Evolutionary conservation across 2,329 filamentous ascomycete species (phyloP), one percentile per base, ranked within the genome.

Genomic region (Ascochyta clinopodiicola): DNA sequence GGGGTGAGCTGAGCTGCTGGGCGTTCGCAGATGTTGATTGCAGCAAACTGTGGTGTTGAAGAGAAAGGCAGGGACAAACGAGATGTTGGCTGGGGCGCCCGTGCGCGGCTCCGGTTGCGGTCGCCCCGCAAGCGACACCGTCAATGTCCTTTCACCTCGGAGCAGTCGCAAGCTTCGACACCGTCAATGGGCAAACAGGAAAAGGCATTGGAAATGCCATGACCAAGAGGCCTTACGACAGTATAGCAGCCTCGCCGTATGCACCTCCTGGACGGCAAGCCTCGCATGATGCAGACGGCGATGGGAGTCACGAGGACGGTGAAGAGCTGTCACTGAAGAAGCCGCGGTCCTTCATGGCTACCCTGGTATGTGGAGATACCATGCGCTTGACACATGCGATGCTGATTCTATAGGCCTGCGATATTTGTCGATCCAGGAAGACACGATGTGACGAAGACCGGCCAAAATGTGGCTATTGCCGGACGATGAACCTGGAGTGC

Each of bases 361-460:
- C 72, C 2, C 57, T 75, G 53, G 71, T 72, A 56, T 17, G 49
- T 35, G 5, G 13, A n/a, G 25, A 35, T 35, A 2, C 29, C 8
- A 21, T 21, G n/a, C 3, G 10, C 10, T 13, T 2, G 34, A 24
- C 22, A 10, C 12, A 35, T 3, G 12, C 17, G 34, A 12, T 17
- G n/a, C 52, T 71, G 36, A 68, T 40, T 6, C 15, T n/a, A 12
- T 31, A 74, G 81, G 82, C 82, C 2, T 84, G 82, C 62, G 81
- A 84, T 62, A 78, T 77, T 15, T 84, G 82, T 63, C 76, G 82
- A 24, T 70, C 79, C 44, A 81, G 82, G 63, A 84, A 84, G 70
- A 83, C 81, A 17, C 70, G 81, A 71, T 84, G 82, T 66, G 82
- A 84, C 57, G 82, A 84, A 67, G 82, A 82, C 54, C 73, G 79